phyloP scores from a whole-genome alignment of 2,329 filamentous ascomycete genomes.

The Pseudopithomyces maydicus region DNA sequence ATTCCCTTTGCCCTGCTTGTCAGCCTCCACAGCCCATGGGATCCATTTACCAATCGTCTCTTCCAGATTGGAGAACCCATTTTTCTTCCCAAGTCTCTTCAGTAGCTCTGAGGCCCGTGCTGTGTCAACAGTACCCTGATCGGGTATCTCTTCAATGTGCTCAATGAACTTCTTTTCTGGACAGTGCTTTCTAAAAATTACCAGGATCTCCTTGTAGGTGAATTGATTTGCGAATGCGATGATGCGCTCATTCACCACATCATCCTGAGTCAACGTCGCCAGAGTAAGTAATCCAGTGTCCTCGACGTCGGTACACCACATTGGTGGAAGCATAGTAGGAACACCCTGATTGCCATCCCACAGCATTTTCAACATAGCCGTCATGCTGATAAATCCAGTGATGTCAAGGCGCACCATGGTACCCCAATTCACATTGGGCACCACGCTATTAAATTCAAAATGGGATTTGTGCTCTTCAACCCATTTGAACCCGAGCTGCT shows the following conservation, averaged over 20 bases:
- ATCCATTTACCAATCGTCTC: too few relatives aligned
- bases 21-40: too few relatives aligned
- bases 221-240: slow-evolving; percentile 55
- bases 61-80: too few relatives aligned
- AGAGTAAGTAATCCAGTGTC: slow-evolving; percentile 47
- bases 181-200: slow-evolving; percentile 33
- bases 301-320: too few relatives aligned
- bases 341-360: slow-evolving; percentile 44
- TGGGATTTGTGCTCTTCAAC: slow-evolving; percentile 47
- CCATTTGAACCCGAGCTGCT: slow-evolving; percentile 52
- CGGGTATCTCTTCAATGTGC: too few relatives aligned
- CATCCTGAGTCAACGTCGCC: slow-evolving; percentile 49
- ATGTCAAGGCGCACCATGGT: slow-evolving; percentile 25
- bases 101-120: too few relatives aligned
- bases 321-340: slow-evolving; percentile 45
- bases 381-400: slow-evolving; percentile 17
- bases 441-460: slow-evolving; percentile 48
- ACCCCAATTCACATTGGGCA: slow-evolving; percentile 37
- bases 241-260: slow-evolving; percentile 54
- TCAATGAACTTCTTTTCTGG: too few relatives aligned
- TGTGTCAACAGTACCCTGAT: too few relatives aligned
- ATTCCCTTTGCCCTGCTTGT: too few relatives aligned
- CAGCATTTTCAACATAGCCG: slow-evolving; percentile 13
- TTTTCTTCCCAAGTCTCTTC: too few relatives aligned
- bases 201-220: slow-evolving; percentile 51